Evolutionary conservation across 2,329 filamentous ascomycete species (phyloP), one percentile per base, ranked within the genome.

Genomic region (Claviceps sorghi): DNA sequence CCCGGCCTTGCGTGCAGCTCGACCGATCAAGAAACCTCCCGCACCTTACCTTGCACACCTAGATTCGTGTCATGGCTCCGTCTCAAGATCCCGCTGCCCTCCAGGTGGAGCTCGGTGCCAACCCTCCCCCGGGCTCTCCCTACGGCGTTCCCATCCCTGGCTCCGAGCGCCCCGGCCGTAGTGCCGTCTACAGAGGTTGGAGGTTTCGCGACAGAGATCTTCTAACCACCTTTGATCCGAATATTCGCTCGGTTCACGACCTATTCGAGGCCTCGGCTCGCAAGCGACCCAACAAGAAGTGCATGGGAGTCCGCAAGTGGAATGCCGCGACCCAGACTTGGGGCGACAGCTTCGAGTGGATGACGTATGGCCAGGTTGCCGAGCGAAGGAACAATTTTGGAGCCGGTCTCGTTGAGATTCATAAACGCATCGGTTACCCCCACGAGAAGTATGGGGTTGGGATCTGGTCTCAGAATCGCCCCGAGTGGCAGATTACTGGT

Each of bases 401-500:
- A 57, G 85, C 84, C 41, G 93, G 91, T 54, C 69, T 97, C 48
- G 83, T 90, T 41, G 84, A 93, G 67, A 70, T 97, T 58, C 87
- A 95, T 68, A 78, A 84, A 64, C 76, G 80, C 60, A 73, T 80
- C 56, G 86, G 87, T 50, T 74, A 91, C 56, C 56, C 63, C n/a
- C 56, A 58, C 32, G 70, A 76, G 36, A 82, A 84, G 63, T 85
- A 84, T 63, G 86, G 85, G 51, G 74, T 93, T 57, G 88, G 87
- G n/a, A 66, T 94, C 49, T 93, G 87, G 87, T 88, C 85, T 60
- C 84, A 87, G 65, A 93, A 93, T 67, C 77, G 87, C 57, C 83
- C 86, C 2, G 87, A 94, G 69, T 94, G 88, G 88, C 88, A 93
- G 71, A 82, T 94, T 57, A 79, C 83, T 50, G 83, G 82, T 84